Evolutionary conservation across 768 basidiomycete genomes (phyloP).

Genomic region (Aureoboletus auriporus): DNA sequence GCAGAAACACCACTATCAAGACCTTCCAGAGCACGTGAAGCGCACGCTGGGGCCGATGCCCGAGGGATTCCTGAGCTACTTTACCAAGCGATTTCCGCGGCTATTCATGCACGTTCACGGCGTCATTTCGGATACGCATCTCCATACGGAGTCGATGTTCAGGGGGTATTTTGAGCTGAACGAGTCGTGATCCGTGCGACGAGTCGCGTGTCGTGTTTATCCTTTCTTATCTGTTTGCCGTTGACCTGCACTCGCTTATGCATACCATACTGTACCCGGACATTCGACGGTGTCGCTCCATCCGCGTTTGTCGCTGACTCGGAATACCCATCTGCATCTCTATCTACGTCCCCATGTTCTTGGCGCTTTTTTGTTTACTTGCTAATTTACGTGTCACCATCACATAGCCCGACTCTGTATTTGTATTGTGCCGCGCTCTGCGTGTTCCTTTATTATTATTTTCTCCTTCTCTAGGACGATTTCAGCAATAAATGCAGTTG

Average conservation of each 20-base stretch:
- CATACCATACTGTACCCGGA: conserved; percentile 3
- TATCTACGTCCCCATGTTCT: too few relatives aligned
- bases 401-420: conserved; percentile 16
- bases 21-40: conserved; percentile 89
- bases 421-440: conserved; percentile 6
- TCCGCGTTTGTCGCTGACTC: background rate
- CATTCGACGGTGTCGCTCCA: background rate
- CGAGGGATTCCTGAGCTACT: conserved; percentile 88
- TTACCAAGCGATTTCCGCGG: conserved; percentile 87
- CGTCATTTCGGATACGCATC: conserved; percentile 69
- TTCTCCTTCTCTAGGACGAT: background rate
- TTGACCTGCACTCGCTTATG: background rate
- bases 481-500: too few relatives aligned
- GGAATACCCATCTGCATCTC: conserved; percentile 1
- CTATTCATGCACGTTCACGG: conserved; percentile 90
- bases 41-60: conserved; percentile 88
- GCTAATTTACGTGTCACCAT: conserved; percentile 12
- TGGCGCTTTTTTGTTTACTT: conserved; percentile 2
- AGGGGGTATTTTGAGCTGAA: conserved; percentile 79
- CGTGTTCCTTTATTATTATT: background rate
- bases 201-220: too few relatives aligned
- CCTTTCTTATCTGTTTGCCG: background rate
- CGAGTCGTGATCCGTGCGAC: conserved; percentile 32
- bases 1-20: conserved; percentile 98
- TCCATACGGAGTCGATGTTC: conserved; percentile 88